Evolutionary conservation across 2,329 filamentous ascomycete species (phyloP), one percentile per base, ranked within the genome.

Genomic region (Xylaria multiplex): DNA sequence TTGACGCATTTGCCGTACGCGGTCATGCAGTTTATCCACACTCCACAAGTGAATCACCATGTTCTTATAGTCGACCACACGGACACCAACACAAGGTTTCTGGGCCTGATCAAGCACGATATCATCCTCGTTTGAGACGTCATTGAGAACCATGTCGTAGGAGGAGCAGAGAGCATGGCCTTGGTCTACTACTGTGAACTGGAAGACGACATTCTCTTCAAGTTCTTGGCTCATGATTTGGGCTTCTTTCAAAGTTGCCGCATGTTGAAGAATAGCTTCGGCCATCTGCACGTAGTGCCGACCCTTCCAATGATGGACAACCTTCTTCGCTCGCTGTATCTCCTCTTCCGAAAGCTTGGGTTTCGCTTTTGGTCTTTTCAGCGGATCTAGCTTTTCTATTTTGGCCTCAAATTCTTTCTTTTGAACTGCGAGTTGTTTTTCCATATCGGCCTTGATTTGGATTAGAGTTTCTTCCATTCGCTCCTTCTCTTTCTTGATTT

Each of bases 211-310:
- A 70, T 89, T 89, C 77, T 97, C 96, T 72, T 96, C 92, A 82
- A 99, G 91, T 74, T 97, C 93, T 73, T 97, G 95, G 81, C 94
- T 97, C 93, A 99, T 96, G 67, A 99, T 90, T 76, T 99, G 96
- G 1, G 96, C 96, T 79, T 99, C 96, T 77, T 99, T 99, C 65
- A 99, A 80, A 32, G 90, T 88, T 7, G 92, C 89, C 2, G 95
- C 95, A 77, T 97, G 91, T 75, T 97, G 93, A 52, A 99, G 83
- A 32, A 98, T 90, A 1, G 90, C 88, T 78, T 98, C 96, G 2
- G 95, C 94, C 92, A 99, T 97, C 62, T 91, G 90, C 64, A 99
- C 93, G 73, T 95, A 97, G 74, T 93, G 92, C 35, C 93, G 89
- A 71, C 91, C 86, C 67, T 89, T 89, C 96, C 96, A 99, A 72